phyloP scores from a whole-genome alignment of 2,329 filamentous ascomycete species.

The Hymenoscyphus fructigenus region DNA sequence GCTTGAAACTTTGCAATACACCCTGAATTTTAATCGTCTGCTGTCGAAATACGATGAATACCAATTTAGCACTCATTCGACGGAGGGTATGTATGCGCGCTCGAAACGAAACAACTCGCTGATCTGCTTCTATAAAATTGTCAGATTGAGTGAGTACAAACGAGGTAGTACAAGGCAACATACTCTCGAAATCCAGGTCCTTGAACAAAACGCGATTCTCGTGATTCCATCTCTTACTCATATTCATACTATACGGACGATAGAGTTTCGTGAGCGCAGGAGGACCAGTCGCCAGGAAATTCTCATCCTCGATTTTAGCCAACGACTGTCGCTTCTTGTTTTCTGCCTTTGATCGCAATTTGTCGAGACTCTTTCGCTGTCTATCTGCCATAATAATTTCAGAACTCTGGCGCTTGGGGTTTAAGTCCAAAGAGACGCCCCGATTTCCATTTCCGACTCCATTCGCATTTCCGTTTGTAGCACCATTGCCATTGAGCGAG shows the following conservation, averaged over 20 bases:
- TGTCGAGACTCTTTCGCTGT: conserved; percentile 29
- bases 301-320: conserved; percentile 34
- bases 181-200: conserved; percentile 33
- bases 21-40: conserved; percentile 82
- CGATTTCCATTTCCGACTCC: not conserved
- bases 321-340: conserved; percentile 30
- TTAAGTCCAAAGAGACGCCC: conserved; percentile 14
- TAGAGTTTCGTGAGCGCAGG: conserved; percentile 34
- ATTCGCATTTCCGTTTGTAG: conserved; percentile 8
- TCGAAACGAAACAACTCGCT: conserved; percentile 50
- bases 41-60: conserved; percentile 84
- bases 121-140: conserved; percentile 28
- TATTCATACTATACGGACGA: conserved; percentile 36
- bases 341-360: conserved; percentile 29
- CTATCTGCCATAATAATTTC: conserved; percentile 28
- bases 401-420: conserved; percentile 24
- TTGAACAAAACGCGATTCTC: conserved; percentile 35
- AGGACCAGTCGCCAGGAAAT: conserved; percentile 32
- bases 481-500: conserved; percentile 6
- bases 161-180: conserved; percentile 8
- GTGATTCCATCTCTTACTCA: conserved; percentile 35
- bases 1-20: conserved; percentile 53
- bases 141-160: not conserved
- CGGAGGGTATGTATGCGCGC: conserved; percentile 77
- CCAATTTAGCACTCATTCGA: conserved; percentile 76